phyloP scores from a whole-genome alignment of 257 asterid genomes.

The Dorcoceras hygrometricum region DNA sequence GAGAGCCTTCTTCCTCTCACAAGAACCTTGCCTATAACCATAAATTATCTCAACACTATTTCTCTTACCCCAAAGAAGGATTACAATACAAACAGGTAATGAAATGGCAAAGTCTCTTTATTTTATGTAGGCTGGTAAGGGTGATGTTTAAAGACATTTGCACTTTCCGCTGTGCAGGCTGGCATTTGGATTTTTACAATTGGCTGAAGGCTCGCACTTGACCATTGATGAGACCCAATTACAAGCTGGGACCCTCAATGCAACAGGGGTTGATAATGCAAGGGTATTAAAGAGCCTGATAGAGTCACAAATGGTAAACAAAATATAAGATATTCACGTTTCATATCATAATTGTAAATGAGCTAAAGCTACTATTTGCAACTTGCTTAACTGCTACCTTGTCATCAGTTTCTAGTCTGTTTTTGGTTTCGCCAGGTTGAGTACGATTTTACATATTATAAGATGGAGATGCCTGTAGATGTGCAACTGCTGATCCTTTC shows the following conservation, averaged over 20 bases:
- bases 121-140: neutral
- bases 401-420: slow-evolving; percentile 1
- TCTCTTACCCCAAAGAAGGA: slow-evolving; percentile 80
- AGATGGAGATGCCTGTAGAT: slow-evolving; percentile 81
- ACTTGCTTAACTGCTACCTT: neutral
- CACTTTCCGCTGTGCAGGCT: slow-evolving; percentile 41
- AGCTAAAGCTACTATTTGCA: neutral
- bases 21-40: slow-evolving; percentile 57
- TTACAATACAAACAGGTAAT: slow-evolving; percentile 74
- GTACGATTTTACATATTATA: slow-evolving; percentile 85
- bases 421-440: slow-evolving; percentile 46
- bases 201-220: slow-evolving; percentile 85
- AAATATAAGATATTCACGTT: no score
- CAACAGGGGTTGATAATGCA: slow-evolving; percentile 42
- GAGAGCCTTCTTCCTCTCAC: slow-evolving; percentile 69
- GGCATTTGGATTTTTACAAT: slow-evolving; percentile 64
- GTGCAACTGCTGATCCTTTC: slow-evolving; percentile 75
- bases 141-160: neutral
- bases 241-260: neutral
- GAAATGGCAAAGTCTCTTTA: slow-evolving; percentile 9
- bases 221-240: slow-evolving; percentile 68
- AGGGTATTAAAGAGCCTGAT: slow-evolving; percentile 51
- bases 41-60: slow-evolving; percentile 68
- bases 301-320: slow-evolving; percentile 61
- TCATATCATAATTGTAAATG: neutral